Percentiles rank a stretch among this genome's conserved stretches.
phyloP scores from a whole-genome alignment of 148 eudicot species.

The Polygonum maritimum region DNA sequence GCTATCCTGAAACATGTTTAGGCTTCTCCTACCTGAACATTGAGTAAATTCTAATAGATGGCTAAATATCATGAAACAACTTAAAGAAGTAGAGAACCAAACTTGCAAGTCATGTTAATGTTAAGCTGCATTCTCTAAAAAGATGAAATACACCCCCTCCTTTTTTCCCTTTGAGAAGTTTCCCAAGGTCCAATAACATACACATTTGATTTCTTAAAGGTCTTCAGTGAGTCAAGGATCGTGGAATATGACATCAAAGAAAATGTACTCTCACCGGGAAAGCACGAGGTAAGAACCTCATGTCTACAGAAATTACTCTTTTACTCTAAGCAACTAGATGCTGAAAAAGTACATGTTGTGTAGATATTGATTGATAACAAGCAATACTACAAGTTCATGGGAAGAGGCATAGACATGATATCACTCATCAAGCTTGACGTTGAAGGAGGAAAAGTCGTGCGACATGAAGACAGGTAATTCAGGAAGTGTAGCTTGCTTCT shows the following conservation, averaged over 20 bases:
- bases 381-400: constrained; percentile 68
- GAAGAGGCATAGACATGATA: constrained; percentile 55
- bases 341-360: background rate
- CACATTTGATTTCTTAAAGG: constrained; percentile 20
- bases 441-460: constrained; percentile 58
- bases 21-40: no score
- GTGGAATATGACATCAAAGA: constrained; percentile 65
- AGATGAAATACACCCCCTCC: no score
- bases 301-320: background rate
- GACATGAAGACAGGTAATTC: constrained; percentile 74
- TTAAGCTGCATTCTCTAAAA: background rate
- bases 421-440: constrained; percentile 60
- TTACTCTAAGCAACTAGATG: background rate
- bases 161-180: background rate
- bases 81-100: background rate
- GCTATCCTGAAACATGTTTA: no score
- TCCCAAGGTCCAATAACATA: background rate
- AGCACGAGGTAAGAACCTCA: constrained; percentile 44
- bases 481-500: background rate
- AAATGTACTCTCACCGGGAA: constrained; percentile 45
- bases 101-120: background rate
- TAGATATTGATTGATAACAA: constrained; percentile 79
- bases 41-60: no score
- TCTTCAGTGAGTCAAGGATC: constrained; percentile 65
- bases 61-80: background rate